These are phyloP conservation scores for Astraeus odoratus DNA, from an alignment of 768 basidiomycete species.

Conservation along the genomic window DNA sequence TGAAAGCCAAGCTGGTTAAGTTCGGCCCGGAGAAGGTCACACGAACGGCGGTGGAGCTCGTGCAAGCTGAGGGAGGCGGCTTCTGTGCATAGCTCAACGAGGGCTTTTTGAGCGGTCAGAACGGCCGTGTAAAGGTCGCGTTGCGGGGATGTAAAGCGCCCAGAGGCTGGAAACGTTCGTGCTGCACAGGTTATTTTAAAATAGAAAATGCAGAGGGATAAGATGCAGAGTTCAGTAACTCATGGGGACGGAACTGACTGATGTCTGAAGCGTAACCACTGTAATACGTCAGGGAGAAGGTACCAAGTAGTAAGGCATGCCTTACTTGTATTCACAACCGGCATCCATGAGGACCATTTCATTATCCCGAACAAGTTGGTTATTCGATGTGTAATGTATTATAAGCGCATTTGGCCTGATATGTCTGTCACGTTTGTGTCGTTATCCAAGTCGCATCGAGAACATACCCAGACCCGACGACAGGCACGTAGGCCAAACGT, in stretches of 20 bases:
- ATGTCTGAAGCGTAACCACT: constrained; percentile 95
- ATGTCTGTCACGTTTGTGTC: not conserved
- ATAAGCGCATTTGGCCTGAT: constrained; percentile 77
- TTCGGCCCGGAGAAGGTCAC: constrained; percentile 59
- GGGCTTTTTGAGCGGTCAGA: constrained; percentile 61
- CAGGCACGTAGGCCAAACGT: constrained; percentile 94
- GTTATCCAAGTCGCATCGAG: not conserved
- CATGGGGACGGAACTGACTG: constrained; percentile 41
- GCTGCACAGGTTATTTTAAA: constrained; percentile 35
- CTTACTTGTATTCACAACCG: constrained; percentile 86
- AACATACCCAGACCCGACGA: constrained; percentile 86
- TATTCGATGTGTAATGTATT: constrained; percentile 93
- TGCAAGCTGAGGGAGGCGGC: constrained; percentile 52
- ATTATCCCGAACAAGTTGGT: constrained; percentile 60
- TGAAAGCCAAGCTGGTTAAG: constrained; percentile 56
- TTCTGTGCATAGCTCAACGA: constrained; percentile 57
- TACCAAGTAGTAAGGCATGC: constrained; percentile 5
- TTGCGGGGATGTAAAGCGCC: constrained; percentile 73
- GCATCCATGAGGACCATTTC: constrained; percentile 88
- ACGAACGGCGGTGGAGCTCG: constrained; percentile 71
- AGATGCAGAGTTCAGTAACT: not conserved
- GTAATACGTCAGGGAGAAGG: constrained; percentile 5
- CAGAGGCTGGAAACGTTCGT: constrained; percentile 83
- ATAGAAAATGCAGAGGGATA: constrained; percentile 1
- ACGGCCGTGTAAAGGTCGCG: constrained; percentile 80